A percentile compares a stretch with the other conserved stretches of the same genome.
phyloP scores from a whole-genome alignment of 805 yeast species.

The Wilhelminamyces savonicus region DNA sequence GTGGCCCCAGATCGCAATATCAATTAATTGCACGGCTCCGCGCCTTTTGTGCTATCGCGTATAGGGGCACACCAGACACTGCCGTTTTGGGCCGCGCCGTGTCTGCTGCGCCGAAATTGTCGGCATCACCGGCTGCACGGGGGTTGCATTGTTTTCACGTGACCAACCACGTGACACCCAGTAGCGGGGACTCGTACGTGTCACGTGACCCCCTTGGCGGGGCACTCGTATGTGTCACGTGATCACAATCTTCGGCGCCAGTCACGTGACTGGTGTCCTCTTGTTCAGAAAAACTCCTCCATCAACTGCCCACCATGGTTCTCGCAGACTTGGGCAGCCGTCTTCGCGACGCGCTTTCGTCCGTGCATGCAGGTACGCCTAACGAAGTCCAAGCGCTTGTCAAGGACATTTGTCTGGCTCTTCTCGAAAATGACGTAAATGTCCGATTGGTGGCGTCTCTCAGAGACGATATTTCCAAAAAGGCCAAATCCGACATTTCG shows the following conservation, averaged over 20 bases:
- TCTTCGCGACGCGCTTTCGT: constrained; percentile 36
- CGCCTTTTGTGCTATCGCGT: too few relatives aligned
- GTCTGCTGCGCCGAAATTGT: too few relatives aligned
- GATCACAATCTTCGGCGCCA: background rate
- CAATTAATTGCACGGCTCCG: too few relatives aligned
- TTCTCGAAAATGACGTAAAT: constrained; percentile 91
- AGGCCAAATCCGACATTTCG: constrained; percentile 52
- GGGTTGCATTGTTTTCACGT: too few relatives aligned
- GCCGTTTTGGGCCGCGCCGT: too few relatives aligned
- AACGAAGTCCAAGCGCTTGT: constrained; percentile 47
- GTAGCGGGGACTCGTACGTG: too few relatives aligned
- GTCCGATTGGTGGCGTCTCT: constrained; percentile 73
- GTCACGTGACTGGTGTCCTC: background rate
- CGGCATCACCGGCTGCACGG: too few relatives aligned
- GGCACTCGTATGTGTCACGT: too few relatives aligned
- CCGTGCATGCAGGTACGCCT: constrained; percentile 34
- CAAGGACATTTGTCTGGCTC: constrained; percentile 85
- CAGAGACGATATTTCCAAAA: constrained; percentile 49
- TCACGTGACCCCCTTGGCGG: background rate
- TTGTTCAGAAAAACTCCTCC: too few relatives aligned
- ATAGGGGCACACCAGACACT: too few relatives aligned
- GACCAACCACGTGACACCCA: too few relatives aligned
- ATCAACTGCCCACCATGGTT: constrained; percentile 23
- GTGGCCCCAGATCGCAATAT: too few relatives aligned
- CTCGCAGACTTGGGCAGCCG: constrained; percentile 41